These are phyloP conservation scores for Neurospora intermedia DNA, from an alignment of 495 filamentous ascomycete species.

Conservation along the genomic window DNA sequence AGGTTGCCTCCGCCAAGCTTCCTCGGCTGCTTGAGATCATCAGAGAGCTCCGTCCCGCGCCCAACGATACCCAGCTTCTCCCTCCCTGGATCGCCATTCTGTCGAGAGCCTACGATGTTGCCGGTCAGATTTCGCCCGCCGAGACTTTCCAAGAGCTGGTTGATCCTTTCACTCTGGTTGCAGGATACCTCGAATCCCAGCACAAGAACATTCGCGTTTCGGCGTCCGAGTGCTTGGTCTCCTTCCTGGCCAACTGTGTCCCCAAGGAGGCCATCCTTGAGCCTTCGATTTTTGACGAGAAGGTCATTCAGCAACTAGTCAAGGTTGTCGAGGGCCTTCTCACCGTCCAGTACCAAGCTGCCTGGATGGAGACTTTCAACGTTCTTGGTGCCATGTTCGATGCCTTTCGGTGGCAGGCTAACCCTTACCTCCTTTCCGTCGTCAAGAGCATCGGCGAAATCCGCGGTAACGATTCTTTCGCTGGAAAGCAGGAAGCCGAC, in stretches of 20 bases:
- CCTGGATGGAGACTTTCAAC: constrained; percentile 93
- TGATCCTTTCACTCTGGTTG: constrained; percentile 64
- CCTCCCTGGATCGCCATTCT: constrained; percentile 95
- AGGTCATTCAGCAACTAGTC: constrained; percentile 64
- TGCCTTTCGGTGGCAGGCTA: constrained; percentile 70
- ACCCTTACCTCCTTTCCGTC: constrained; percentile 61
- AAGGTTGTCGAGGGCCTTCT: constrained; percentile 58
- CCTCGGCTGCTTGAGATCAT: constrained; percentile 79
- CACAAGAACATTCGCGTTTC: constrained; percentile 89
- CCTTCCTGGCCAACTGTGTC: constrained; percentile 79
- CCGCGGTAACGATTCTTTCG: constrained; percentile 78
- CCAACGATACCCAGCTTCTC: constrained; percentile 83
- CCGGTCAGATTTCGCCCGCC: constrained; percentile 70
- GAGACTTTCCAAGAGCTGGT: constrained; percentile 85
- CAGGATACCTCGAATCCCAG: constrained; percentile 69
- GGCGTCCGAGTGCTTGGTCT: constrained; percentile 87
- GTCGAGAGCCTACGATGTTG: constrained; percentile 88
- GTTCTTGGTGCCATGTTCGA: constrained; percentile 82
- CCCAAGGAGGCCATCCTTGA: constrained; percentile 71
- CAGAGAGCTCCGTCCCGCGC: constrained; percentile 74
- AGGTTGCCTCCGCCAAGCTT: constrained; percentile 76
- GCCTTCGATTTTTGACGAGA: constrained; percentile 81
- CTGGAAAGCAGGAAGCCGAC: constrained; percentile 91
- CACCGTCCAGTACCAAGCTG: constrained; percentile 80
- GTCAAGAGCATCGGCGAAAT: constrained; percentile 76